Base-by-base conservation (phyloP, 2,329 filamentous ascomycete genomes). In the Tolypocladium endophyticum region DNA sequence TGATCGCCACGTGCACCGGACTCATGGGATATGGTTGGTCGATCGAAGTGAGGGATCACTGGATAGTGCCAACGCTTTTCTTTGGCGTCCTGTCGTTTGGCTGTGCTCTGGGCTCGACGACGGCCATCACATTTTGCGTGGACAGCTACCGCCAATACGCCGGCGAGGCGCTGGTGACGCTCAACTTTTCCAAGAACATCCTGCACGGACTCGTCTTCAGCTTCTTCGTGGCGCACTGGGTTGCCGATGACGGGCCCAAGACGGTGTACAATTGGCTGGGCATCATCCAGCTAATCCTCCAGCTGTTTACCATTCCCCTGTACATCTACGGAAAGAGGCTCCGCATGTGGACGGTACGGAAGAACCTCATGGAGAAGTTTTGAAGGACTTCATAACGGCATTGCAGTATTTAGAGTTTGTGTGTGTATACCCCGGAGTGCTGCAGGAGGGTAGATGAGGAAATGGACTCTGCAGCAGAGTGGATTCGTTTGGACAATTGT, bases 21-120 rank as follows among this genome's bases (percentile, higher is more conserved):
- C 81, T 97, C 20, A 96, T 97, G 86, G 93, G 92, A 2, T 97
- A 94, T 68, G 93, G 93, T n/a, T 97, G 93, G 94, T 92, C 88
- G 12, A 90, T 88, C 0, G 73, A 90, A 63, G 81, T 87, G 60
- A 79, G 79, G 30, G 85, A 97, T 67, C 79, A 81, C 28, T 97
- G 90, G 89, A 95, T 96, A 58, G 90, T 96, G 0, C 94, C 94
- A 0, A 97, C 93, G 0, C 71, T 96, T 4, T 97, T 97, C 76
- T 97, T 97, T 65, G 93, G 93, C 8, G 73, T 97, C 55, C 86
- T 96, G 38, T 94, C 90, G 0, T 97, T 97, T 69, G 94, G 93
- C 1, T 97, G 93, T 74, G 89, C 89, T 3, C 79, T 97, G 1
- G 93, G 91, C 0, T 92, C 88, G 35, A 97, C 93, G 0, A 97